phyloP scores from a whole-genome alignment of 768 basidiomycete species.

The Lyophyllum decastes region DNA sequence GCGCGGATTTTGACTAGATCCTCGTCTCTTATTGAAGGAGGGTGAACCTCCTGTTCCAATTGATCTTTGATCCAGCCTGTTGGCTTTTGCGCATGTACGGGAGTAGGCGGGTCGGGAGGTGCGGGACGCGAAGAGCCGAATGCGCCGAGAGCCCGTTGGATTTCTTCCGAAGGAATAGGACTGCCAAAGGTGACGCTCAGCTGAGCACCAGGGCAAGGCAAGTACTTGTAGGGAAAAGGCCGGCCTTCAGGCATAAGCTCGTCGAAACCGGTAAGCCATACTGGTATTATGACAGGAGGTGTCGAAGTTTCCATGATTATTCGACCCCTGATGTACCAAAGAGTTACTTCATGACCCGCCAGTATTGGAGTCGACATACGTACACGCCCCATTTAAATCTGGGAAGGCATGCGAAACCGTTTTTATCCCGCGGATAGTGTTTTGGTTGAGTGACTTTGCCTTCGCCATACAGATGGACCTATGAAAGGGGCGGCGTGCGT shows the following conservation, averaged over 20 bases:
- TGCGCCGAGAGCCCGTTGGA: slow-evolving; percentile 24
- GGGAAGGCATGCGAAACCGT: slow-evolving; percentile 53
- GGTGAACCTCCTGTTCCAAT: neutral
- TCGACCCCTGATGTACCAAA: slow-evolving; percentile 57
- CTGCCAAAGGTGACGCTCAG: slow-evolving; percentile 82
- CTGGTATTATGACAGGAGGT: slow-evolving; percentile 84
- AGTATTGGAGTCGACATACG: slow-evolving; percentile 33
- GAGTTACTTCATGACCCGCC: neutral
- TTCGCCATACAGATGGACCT: slow-evolving; percentile 93
- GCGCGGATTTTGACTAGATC: slow-evolving; percentile 46
- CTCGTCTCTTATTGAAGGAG: slow-evolving; percentile 7
- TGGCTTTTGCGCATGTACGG: slow-evolving; percentile 11
- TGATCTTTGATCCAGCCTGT: slow-evolving; percentile 25
- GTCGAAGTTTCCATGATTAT: slow-evolving; percentile 64
- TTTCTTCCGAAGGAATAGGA: slow-evolving; percentile 53
- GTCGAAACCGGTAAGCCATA: slow-evolving; percentile 91
- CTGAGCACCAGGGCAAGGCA: slow-evolving; percentile 61
- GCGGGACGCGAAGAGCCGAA: neutral
- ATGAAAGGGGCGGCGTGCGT: neutral
- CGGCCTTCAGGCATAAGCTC: slow-evolving; percentile 89
- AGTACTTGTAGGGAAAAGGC: slow-evolving; percentile 67
- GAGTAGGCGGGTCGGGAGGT: neutral
- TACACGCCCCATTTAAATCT: slow-evolving; percentile 97
- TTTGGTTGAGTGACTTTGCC: slow-evolving; percentile 82
- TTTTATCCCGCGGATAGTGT: slow-evolving; percentile 41